Percentiles rank a stretch among this genome's conserved stretches.
Conservation (phyloP, 2,329 filamentous ascomycete genomes). For the Rhynchosporium graminicola region DNA sequence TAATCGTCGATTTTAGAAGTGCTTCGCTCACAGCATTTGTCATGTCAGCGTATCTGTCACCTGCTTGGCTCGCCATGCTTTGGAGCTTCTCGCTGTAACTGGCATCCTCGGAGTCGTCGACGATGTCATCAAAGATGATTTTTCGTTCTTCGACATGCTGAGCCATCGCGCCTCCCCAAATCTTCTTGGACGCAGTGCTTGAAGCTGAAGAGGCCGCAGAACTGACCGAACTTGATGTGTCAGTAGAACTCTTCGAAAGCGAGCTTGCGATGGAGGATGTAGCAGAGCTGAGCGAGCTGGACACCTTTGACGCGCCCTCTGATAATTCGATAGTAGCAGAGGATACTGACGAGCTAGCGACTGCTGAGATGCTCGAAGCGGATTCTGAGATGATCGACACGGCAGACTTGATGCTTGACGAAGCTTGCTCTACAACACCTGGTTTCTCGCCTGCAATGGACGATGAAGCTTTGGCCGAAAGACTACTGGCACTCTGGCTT, state of each 20-base stretch:
- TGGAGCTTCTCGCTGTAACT: constrained; percentile 54
- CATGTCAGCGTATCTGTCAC: constrained; percentile 53
- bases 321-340: constrained; percentile 28
- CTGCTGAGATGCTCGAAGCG: constrained; percentile 32
- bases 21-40: constrained; percentile 59
- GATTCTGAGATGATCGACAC: constrained; percentile 34
- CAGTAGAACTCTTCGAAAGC: constrained; percentile 39
- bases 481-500: no score
- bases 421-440: constrained; percentile 35
- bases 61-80: constrained; percentile 52
- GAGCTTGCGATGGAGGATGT: constrained; percentile 40
- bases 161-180: constrained; percentile 47
- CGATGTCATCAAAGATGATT: constrained; percentile 48
- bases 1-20: constrained; percentile 46
- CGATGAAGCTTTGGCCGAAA: constrained; percentile 25
- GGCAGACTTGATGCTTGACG: constrained; percentile 33
- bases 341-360: constrained; percentile 31
- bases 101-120: constrained; percentile 48
- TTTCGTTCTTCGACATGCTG: constrained; percentile 50
- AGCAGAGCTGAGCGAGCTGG: constrained; percentile 34
- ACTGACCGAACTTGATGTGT: constrained; percentile 33
- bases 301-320: constrained; percentile 28
- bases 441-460: no score
- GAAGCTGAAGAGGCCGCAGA: constrained; percentile 35
- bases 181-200: constrained; percentile 47